Evolutionary conservation across 495 filamentous ascomycete genomes (phyloP), one percentile per base, ranked within the genome.

Genomic region (Penicillium goetzii): DNA sequence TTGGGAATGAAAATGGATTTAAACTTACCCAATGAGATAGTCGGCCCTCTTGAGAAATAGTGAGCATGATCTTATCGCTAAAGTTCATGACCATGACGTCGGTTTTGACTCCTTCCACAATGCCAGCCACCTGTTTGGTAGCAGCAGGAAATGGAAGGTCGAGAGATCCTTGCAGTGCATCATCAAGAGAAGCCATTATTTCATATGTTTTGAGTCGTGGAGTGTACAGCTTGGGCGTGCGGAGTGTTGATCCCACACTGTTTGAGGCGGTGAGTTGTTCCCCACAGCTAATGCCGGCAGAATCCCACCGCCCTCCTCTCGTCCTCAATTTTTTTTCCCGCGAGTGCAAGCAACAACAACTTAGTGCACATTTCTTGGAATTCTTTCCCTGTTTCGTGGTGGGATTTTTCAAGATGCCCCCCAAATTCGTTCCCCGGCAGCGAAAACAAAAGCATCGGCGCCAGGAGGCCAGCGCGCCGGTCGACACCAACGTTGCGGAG

Each of bases 51-150:
- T 97, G 94, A 4, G 90, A 90, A 61, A 99, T 84, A 0, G 92
- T 97, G 47, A 99, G 76, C 70, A 99, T 79, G 72, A 99, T 96
- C 74, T 92, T 96, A 81, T 99, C 95, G 12, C 89, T 86, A 79
- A 98, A 97, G 67, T 79, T 85, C 38, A 91, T 76, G 8, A 79
- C 81, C 54, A 85, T 87, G 50, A 91, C 87, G 66, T 92, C 87
- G 4, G 95, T 99, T 17, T 81, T 74, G 43, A 89, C 75, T 11
- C 87, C 88, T 65, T 88, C 80, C 40, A 97, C 83, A 32, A 79
- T 64, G 23, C 89, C 88, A 12, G 85, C 81, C 21, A 84, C 83
- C 60, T 85, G 84, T 68, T 89, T 93, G 2, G 88, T 90, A 6
- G 77, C 68, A 28, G 90, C 91, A n/a, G 95, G 95, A 72, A 91